phyloP scores from a whole-genome alignment of 352 stramenopile species.

The Phytopythium oedochilum region DNA sequence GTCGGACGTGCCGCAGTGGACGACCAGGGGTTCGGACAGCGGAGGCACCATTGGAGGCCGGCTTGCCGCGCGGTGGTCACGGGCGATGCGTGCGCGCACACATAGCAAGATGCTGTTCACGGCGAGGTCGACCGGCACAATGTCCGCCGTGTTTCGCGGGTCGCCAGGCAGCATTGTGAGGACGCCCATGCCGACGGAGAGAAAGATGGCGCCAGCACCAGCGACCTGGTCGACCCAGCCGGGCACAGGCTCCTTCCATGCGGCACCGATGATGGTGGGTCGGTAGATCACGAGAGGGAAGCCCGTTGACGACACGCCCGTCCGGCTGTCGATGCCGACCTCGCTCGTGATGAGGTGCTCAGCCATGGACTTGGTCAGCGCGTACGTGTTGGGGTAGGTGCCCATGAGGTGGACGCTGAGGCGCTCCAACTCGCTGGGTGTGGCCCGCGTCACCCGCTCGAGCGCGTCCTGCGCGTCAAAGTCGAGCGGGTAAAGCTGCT shows the following conservation, averaged over 20 bases:
- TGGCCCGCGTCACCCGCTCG: slow-evolving; percentile 40
- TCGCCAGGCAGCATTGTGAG: slow-evolving; percentile 80
- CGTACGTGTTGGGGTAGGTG: slow-evolving; percentile 88
- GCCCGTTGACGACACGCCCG: not conserved
- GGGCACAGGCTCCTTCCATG: slow-evolving; percentile 84
- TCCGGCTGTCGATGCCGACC: slow-evolving; percentile 13
- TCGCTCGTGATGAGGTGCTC: slow-evolving; percentile 68
- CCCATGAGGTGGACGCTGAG: slow-evolving; percentile 78
- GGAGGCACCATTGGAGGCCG: not conserved
- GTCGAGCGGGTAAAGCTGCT: slow-evolving; percentile 82
- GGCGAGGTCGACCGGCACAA: slow-evolving; percentile 76
- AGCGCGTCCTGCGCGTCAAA: slow-evolving; percentile 77
- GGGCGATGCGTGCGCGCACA: slow-evolving; percentile 29
- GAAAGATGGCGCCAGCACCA: slow-evolving; percentile 73
- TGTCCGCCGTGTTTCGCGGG: slow-evolving; percentile 72
- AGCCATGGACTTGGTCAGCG: slow-evolving; percentile 86
- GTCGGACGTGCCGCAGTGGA: slow-evolving; percentile 77
- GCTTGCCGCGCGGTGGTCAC: slow-evolving; percentile 3
- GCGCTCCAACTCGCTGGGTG: slow-evolving; percentile 50
- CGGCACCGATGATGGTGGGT: slow-evolving; percentile 81
- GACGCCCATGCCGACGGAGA: slow-evolving; percentile 69
- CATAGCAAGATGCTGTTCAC: slow-evolving; percentile 75
- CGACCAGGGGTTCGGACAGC: slow-evolving; percentile 37
- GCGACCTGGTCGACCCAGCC: slow-evolving; percentile 83
- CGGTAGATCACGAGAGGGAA: slow-evolving; percentile 77